Conservation (phyloP, 176 grass and related monocot species). For the Oryza rufipogon region DNA sequence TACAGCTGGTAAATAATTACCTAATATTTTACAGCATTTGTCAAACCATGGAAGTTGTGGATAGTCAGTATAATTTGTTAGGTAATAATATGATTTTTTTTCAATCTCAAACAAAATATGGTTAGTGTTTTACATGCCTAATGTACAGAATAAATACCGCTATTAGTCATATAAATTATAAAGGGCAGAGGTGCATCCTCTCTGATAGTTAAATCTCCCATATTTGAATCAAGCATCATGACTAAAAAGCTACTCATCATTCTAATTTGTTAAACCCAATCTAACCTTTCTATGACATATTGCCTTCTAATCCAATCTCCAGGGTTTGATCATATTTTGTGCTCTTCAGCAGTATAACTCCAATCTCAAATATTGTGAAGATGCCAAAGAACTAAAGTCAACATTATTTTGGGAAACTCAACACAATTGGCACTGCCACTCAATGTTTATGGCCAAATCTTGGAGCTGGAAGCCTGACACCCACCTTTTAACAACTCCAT, state of each 20-base stretch:
- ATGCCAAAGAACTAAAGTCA: neutral
- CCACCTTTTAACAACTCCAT: neutral
- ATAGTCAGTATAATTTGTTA: neutral
- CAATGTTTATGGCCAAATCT: neutral
- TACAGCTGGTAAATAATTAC: neutral
- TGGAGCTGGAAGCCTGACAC: neutral
- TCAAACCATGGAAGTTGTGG: neutral
- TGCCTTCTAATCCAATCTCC: neutral
- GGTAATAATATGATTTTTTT: neutral
- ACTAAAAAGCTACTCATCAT: neutral
- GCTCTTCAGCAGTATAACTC: neutral
- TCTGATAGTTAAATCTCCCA: constrained; percentile 2
- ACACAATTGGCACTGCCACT: neutral
- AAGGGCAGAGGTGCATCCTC: neutral
- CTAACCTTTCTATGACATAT: neutral
- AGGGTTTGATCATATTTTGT: neutral
- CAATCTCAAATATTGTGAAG: neutral
- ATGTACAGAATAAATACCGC: neutral
- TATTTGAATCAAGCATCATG: neutral
- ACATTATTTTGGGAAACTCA: neutral
- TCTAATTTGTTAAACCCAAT: neutral
- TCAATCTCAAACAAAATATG: neutral
- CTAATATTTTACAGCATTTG: neutral
- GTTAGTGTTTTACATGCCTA: neutral
- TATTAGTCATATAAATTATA: neutral